Base-by-base conservation (phyloP, 345 rosid species). In the Fremontodendron californicum region DNA sequence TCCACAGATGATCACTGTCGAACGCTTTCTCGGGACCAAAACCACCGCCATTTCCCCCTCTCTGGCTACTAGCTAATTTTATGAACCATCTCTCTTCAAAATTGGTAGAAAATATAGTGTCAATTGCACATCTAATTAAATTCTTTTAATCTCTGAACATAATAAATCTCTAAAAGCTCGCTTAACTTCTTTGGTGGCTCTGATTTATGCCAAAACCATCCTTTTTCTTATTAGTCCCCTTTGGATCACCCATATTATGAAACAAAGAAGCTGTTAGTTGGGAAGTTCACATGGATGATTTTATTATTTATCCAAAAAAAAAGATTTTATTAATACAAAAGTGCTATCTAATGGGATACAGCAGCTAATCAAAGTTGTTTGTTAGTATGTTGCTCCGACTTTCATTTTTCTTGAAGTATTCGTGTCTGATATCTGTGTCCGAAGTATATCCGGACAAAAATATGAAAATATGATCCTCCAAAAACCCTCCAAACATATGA, bases 161-260 rank as follows among this genome's bases (percentile, higher is more conserved):
- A 92, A 75, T 91, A 89, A 2, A 88, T 92, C 46, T 92, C 78
- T 5, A 92, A 87, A 1, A 92, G 73, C 4, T 85, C 6, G 73
- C 89, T 87, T 25, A 90, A 58, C 54, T 57, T 81, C 81, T 87
- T 92, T 0, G 92, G 96, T 4, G 90, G 78, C 51, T 92, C 51
- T 0, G 90, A 84, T 73, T 86, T 83, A 68, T 87, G 96, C 94
- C 94, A 92, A 77, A 92, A 90, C 96, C 94, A 92, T 0, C 94
- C 92, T n/a, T 0, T 46, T 9, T 76, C 96, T 62, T 57, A 90
- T 88, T 0, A 93, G 87, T 85, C 73, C 92, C 93, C 57, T 71
- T 79, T 21, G 91, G 84, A 57, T 91, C 96, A 25, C 96, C 96
- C 0, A 81, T 78, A 62, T 78, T 88, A 1, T 51, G n/a, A 79